A percentile compares a stretch with the other conserved stretches of the same genome.
Evolutionary conservation across 495 filamentous ascomycete species (phyloP).

Genomic region (Penicillium parvum): DNA sequence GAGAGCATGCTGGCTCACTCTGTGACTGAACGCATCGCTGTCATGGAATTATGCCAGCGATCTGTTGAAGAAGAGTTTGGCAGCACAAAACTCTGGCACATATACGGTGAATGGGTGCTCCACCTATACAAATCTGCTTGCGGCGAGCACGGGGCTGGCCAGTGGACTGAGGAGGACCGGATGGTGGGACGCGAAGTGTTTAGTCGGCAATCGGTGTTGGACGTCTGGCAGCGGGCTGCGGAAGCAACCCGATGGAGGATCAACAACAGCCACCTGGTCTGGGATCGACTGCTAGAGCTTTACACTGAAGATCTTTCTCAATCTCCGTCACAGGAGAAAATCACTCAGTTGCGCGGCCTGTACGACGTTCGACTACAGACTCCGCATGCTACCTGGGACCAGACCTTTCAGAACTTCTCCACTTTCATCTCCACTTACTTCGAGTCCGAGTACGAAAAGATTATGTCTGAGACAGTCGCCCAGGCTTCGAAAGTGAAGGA

Average conservation of each 20-base stretch:
- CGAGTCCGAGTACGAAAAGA: slow-evolving; percentile 66
- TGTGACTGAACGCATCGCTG: slow-evolving; percentile 60
- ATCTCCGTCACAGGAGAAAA: slow-evolving; percentile 50
- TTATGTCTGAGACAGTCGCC: slow-evolving; percentile 68
- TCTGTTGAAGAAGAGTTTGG: slow-evolving; percentile 78
- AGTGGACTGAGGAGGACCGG: slow-evolving; percentile 75
- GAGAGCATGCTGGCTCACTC: slow-evolving; percentile 57
- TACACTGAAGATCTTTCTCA: slow-evolving; percentile 58
- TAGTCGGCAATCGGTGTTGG: slow-evolving; percentile 65
- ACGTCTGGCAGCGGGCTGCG: slow-evolving; percentile 74
- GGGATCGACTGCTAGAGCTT: slow-evolving; percentile 71
- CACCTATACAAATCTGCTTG: slow-evolving; percentile 61
- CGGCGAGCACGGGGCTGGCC: slow-evolving; percentile 52
- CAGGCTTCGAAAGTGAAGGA: slow-evolving; percentile 64
- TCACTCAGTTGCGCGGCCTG: slow-evolving; percentile 61
- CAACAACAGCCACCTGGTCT: slow-evolving; percentile 81
- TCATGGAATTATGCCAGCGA: slow-evolving; percentile 79
- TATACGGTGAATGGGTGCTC: slow-evolving; percentile 83
- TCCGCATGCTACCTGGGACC: slow-evolving; percentile 80
- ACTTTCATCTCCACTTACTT: slow-evolving; percentile 76
- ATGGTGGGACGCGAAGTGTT: slow-evolving; percentile 74
- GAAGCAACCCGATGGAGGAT: slow-evolving; percentile 76
- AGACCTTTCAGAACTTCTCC: slow-evolving; percentile 79
- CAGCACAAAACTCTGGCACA: slow-evolving; percentile 80
- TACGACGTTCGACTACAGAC: slow-evolving; percentile 70